phyloP scores from a whole-genome alignment of 768 basidiomycete genomes.

The Mycena leptocephala region DNA sequence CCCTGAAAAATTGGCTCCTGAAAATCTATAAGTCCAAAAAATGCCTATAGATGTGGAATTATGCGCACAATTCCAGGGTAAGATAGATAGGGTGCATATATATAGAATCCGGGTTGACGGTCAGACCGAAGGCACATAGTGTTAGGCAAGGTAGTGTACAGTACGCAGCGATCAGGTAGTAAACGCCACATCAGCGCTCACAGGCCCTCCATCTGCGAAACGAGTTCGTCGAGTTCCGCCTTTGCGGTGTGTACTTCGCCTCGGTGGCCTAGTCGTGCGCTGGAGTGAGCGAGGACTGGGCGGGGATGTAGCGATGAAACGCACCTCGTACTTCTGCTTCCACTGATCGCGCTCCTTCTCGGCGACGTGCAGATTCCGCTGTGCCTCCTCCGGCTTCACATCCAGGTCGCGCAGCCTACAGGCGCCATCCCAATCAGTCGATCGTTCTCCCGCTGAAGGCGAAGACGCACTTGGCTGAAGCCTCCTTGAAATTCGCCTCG shows the following conservation, averaged over 20 bases:
- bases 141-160: no score
- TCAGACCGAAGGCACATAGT: no score
- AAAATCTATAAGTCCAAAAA: no score
- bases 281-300: not conserved
- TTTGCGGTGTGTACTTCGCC: not conserved
- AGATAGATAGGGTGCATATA: no score
- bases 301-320: not conserved
- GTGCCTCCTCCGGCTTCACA: not conserved
- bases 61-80: no score
- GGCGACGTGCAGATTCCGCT: not conserved
- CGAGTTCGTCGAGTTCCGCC: conserved; percentile 11
- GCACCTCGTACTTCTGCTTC: conserved; percentile 10
- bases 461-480: conserved; percentile 77
- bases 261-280: not conserved
- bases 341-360: conserved; percentile 15
- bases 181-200: not conserved
- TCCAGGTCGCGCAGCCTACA: not conserved
- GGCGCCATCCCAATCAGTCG: not conserved
- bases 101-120: no score
- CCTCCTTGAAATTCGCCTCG: conserved; percentile 78
- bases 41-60: no score
- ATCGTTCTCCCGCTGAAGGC: not conserved
- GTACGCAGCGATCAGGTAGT: not conserved
- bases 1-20: no score
- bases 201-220: conserved; percentile 11